Base-by-base conservation (phyloP, 352 stramenopile species). In the Globisporangium irregulare region DNA sequence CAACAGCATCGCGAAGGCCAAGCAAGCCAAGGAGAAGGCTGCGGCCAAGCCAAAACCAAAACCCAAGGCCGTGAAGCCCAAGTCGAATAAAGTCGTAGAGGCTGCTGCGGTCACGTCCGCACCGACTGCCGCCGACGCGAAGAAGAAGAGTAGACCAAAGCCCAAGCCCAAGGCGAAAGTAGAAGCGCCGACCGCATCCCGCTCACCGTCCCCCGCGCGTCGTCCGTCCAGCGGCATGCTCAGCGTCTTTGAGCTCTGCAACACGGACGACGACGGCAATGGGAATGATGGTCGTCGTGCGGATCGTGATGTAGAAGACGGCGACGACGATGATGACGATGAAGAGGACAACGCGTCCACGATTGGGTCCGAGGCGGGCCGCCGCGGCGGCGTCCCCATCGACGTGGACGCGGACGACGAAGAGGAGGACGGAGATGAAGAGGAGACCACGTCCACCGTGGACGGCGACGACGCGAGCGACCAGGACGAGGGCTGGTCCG, bases 171-270 rank as follows among this genome's bases (percentile, higher is more conserved):
- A 55, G 29, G 14, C 29, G 8, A 41, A 56, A 25, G 5, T 53
- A 8, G n/a, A 57, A 8, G 20, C 66, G 43, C 22, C 43, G 20
- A 22, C 64, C 10, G 59, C 43, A 24, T 50, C 68, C 6, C 67
- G 53, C 18, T 53, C 68, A 38, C n/a, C 51, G 38, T 58, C 71
- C 60, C 43, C 62, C 59, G 55, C 38, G 36, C 57, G 64, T 4
- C 72, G 68, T 25, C 68, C 71, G 7, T 76, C 79, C 0, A 65
- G 75, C 8, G 82, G 88, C 41, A 94, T 94, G 86, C 72, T 94
- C 58, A 94, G 86, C 54, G 80, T 94, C 48, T 73, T 92, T 56
- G 86, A 94, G 68, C 73, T 94, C 27, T 92, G 84, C 63, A 90
- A 84, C 57, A 78, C 81, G 67, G 83, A 71, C 50, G 80, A 87